A percentile compares a stretch with the other conserved stretches of the same genome.
phyloP scores from a whole-genome alignment of 208 protist genomes.

The Trypanosoma scelopori region DNA sequence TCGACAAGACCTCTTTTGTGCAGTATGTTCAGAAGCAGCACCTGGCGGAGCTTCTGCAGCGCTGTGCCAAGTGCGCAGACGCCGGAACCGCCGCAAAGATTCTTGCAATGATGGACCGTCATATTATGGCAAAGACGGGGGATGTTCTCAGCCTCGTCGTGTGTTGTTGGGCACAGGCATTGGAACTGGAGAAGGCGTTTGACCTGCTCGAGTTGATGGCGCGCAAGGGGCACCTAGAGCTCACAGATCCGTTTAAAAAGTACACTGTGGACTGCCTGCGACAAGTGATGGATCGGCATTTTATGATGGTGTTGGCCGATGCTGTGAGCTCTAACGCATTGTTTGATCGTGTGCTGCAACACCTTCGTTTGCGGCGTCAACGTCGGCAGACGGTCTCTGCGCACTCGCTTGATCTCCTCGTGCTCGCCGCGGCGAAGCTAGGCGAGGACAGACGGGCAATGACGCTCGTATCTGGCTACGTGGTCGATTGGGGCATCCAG shows the following conservation, averaged over 20 bases:
- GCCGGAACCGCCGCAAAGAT: conserved; percentile 59
- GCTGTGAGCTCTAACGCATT: conserved; percentile 36
- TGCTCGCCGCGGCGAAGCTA: conserved; percentile 56
- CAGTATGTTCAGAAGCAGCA: conserved; percentile 77
- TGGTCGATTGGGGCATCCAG: conserved; percentile 50
- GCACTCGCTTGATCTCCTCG: conserved; percentile 74
- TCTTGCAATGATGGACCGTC: conserved; percentile 84
- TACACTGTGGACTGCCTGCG: conserved; percentile 69
- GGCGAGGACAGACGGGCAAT: conserved; percentile 74
- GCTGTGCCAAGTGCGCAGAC: conserved; percentile 77
- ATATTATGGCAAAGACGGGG: conserved; percentile 67
- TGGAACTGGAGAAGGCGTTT: conserved; percentile 69
- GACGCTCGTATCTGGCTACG: conserved; percentile 60
- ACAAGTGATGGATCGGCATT: conserved; percentile 81
- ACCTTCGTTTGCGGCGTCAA: conserved; percentile 45
- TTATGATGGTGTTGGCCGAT: conserved; percentile 67
- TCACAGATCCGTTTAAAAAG: conserved; percentile 58
- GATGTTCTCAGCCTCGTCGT: conserved; percentile 76
- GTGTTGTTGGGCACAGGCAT: conserved; percentile 71
- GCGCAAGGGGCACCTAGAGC: conserved; percentile 74
- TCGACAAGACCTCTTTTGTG: conserved; percentile 72
- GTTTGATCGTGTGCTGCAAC: conserved; percentile 48
- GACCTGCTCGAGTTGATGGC: conserved; percentile 82
- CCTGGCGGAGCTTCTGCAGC: conserved; percentile 69
- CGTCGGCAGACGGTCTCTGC: conserved; percentile 54